A percentile compares a stretch with the other conserved stretches of the same genome.
Conservation (phyloP, 2,329 filamentous ascomycete genomes). For the Clarireedia paspali region DNA sequence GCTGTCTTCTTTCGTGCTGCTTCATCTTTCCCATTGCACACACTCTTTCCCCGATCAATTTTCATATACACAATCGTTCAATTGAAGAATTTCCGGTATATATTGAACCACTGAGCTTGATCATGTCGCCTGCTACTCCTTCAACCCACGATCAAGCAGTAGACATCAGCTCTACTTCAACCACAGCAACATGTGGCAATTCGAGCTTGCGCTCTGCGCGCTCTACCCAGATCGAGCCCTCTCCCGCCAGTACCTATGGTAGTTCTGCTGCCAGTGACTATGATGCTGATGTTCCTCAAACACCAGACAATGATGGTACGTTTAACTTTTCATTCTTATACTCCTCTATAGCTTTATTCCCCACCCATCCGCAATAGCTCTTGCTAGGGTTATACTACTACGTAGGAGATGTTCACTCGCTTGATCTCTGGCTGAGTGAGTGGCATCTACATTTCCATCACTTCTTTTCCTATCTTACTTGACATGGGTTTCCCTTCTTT, state of each 20-base stretch:
- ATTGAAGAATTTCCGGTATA: not conserved
- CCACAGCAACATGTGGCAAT: not conserved
- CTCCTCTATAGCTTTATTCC: not conserved
- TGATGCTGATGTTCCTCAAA: slow-evolving; percentile 14
- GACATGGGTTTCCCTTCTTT: no score
- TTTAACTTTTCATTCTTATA: not conserved
- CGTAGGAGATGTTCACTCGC: no score
- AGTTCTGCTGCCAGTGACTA: slow-evolving; percentile 18
- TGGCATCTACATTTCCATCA: no score
- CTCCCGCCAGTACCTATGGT: slow-evolving; percentile 23
- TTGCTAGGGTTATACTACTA: not conserved
- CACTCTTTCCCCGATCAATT: not conserved
- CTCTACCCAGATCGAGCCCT: slow-evolving; percentile 13
- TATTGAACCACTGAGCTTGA: not conserved
- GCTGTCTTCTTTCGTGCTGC: not conserved
- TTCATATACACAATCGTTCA: not conserved
- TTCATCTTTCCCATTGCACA: not conserved
- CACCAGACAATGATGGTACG: slow-evolving; percentile 19
- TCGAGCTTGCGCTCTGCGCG: not conserved
- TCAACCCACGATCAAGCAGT: not conserved
- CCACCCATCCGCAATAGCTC: not conserved
- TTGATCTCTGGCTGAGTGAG: no score
- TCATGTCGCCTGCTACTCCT: slow-evolving; percentile 10
- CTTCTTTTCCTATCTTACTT: no score
- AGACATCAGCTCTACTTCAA: not conserved